Evolutionary conservation across 1,284 basidiomycete genomes (phyloP), one percentile per base, ranked within the genome.

Genomic region (Leccinum solheimii): DNA sequence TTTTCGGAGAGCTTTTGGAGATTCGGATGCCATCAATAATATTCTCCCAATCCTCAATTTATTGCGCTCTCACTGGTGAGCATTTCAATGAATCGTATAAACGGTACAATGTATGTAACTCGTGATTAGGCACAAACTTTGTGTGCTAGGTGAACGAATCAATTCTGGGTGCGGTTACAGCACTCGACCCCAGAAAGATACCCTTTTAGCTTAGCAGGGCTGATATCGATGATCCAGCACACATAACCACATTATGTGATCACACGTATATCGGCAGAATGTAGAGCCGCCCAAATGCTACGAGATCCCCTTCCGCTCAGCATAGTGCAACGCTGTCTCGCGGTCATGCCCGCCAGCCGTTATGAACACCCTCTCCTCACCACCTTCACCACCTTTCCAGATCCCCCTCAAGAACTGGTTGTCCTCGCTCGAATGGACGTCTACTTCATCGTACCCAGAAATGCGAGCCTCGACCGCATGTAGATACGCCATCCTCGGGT

Each of bases 261-360:
- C 38, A n/a, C 2, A 38, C 38, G 16, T 19, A 43, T 19, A 11
- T 43, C 9, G 40, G 40, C n/a, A 19, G 21, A 49, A 26, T 26
- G 23, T 26, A 26, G 23, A 26, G 23, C 23, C 23, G 23, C 23
- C 23, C 23, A 26, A 26, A 26, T 26, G 23, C 23, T 26, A 26
- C 1, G 23, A 26, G 23, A 26, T 26, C 23, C 23, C 23, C 3
- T 26, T 26, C 8, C 49, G 13, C 85, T 62, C 23, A 26, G 23
- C 23, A 26, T 26, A 26, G 23, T 3, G 23, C 23, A 26, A 26
- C 23, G 23, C 23, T 26, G 23, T 26, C 5, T 26, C 23, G 23
- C 23, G 23, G 23, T 26, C 23, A 26, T 26, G 23, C 3, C 23
- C 23, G 23, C 23, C 23, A 26, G 23, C 23, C 23, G 23, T 26